A percentile compares a stretch with the other conserved stretches of the same genome.
Evolutionary conservation across 805 yeast species (phyloP).

Genomic region (Wickerhamiella lipophila): DNA sequence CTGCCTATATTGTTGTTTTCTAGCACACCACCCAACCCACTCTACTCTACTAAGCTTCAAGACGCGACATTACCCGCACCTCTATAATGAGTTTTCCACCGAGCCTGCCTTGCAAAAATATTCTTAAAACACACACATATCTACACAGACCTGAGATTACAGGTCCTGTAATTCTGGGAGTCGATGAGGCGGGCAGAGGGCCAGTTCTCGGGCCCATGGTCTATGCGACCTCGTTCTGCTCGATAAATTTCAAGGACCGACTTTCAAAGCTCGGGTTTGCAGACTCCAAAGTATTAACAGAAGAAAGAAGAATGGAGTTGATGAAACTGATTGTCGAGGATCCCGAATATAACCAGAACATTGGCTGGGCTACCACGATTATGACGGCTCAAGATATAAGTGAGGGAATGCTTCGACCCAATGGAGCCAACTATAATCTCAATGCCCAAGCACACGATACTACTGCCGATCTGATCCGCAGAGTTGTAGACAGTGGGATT

Average conservation of each 20-base stretch:
- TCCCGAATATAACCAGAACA: slow-evolving; percentile 37
- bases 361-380: slow-evolving; percentile 82
- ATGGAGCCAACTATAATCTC: slow-evolving; percentile 49
- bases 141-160: slow-evolving; percentile 15
- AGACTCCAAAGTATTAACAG: slow-evolving; percentile 81
- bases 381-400: slow-evolving; percentile 82
- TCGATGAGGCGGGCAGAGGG: slow-evolving; percentile 98
- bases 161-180: slow-evolving; percentile 49
- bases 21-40: not conserved
- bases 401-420: slow-evolving; percentile 69
- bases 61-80: not conserved
- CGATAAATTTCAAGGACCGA: slow-evolving; percentile 37
- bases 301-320: slow-evolving; percentile 49
- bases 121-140: slow-evolving; percentile 20
- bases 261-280: slow-evolving; percentile 67
- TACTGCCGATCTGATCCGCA: slow-evolving; percentile 65
- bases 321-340: slow-evolving; percentile 44
- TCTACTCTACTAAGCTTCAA: not conserved
- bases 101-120: slow-evolving; percentile 17
- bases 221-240: slow-evolving; percentile 74
- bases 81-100: slow-evolving; percentile 17
- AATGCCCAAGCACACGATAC: slow-evolving; percentile 96
- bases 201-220: slow-evolving; percentile 99
- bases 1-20: no score
- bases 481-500: slow-evolving; percentile 49